Evolutionary conservation across 1,139 yeast species (phyloP).

Genomic region (Geotrichum candidum): DNA sequence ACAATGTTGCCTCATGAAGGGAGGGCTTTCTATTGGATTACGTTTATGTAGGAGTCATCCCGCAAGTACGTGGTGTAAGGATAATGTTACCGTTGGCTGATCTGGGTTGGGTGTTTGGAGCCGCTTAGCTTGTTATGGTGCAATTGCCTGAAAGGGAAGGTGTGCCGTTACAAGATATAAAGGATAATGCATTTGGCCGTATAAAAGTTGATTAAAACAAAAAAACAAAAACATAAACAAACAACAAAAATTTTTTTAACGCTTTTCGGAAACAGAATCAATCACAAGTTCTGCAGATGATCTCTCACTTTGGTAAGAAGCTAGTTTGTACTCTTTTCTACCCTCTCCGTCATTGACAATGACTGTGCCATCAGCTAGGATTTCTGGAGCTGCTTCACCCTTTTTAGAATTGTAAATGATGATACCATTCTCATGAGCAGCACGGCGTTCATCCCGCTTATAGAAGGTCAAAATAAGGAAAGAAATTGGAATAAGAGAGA

Average conservation of each 20-base stretch:
- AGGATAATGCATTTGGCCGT: no score
- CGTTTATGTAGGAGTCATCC: no score
- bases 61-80: no score
- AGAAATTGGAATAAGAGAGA: slow-evolving; percentile 42
- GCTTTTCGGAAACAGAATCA: neutral
- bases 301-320: neutral
- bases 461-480: slow-evolving; percentile 50
- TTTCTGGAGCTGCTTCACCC: slow-evolving; percentile 14
- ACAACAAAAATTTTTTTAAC: neutral
- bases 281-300: neutral
- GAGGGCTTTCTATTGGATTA: no score
- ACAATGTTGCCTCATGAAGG: no score
- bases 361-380: neutral
- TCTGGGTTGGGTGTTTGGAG: no score
- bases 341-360: neutral
- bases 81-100: no score
- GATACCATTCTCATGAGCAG: slow-evolving; percentile 49
- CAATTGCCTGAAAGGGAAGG: no score
- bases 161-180: no score
- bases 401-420: slow-evolving; percentile 14
- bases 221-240: neutral
- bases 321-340: neutral
- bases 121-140: no score
- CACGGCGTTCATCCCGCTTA: slow-evolving; percentile 50
- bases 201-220: neutral